Percentiles rank a stretch among this genome's conserved stretches.
These are phyloP conservation scores for Gentiana straminea DNA, from an alignment of 257 asterid genomes.

Conservation along the genomic window DNA sequence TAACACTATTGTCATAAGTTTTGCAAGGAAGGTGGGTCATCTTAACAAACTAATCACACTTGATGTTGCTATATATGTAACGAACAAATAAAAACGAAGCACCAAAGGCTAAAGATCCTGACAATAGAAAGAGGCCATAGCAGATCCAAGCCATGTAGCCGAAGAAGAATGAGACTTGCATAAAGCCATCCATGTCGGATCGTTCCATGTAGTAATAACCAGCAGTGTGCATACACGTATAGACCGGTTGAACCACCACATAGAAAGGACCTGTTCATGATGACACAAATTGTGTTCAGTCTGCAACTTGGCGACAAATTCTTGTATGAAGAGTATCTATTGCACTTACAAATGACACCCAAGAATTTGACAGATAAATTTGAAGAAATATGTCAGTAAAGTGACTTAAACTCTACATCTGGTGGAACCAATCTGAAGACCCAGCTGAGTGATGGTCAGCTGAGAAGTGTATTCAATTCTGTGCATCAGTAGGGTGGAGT, in stretches of 20 bases:
- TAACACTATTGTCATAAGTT: too few species aligned
- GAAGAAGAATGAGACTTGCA: constrained; percentile 26
- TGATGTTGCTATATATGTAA: constrained; percentile 15
- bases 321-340: too few species aligned
- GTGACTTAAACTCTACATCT: too few species aligned
- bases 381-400: too few species aligned
- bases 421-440: too few species aligned
- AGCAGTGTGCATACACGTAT: constrained; percentile 14
- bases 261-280: constrained; percentile 16
- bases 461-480: too few species aligned
- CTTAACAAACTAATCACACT: constrained; percentile 15
- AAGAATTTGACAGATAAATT: too few species aligned
- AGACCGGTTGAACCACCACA: constrained; percentile 23
- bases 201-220: constrained; percentile 13
- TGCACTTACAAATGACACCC: too few species aligned
- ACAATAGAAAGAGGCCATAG: constrained; percentile 24
- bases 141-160: constrained; percentile 26
- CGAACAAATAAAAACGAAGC: constrained; percentile 17
- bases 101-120: constrained; percentile 16
- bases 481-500: too few species aligned
- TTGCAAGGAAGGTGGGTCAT: too few species aligned
- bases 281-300: neutral
- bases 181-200: constrained; percentile 18
- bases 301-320: too few species aligned
- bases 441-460: too few species aligned